phyloP scores from a whole-genome alignment of 108 stramenopile species.

The Nitzschia putrida region DNA sequence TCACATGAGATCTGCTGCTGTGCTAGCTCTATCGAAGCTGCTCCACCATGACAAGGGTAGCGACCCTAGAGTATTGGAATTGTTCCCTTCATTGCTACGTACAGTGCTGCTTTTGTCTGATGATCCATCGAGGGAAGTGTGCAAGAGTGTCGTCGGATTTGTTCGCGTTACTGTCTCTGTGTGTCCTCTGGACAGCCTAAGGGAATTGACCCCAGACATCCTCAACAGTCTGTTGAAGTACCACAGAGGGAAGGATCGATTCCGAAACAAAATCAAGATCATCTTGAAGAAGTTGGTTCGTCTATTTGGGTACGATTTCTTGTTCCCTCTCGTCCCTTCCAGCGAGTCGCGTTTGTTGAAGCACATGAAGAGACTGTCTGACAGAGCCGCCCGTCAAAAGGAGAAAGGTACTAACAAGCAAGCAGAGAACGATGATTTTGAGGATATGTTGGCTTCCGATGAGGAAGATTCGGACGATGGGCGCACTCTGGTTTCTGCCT shows the following conservation, averaged over 20 bases:
- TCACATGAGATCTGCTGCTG: conserved; percentile 92
- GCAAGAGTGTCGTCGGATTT: conserved; percentile 88
- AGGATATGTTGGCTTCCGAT: conserved; percentile 82
- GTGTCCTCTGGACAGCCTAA: conserved; percentile 59
- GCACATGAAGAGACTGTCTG: conserved; percentile 85
- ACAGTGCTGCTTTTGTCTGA: conserved; percentile 87
- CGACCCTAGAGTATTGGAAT: conserved; percentile 54
- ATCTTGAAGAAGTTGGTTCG: conserved; percentile 91
- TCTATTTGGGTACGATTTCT: conserved; percentile 76
- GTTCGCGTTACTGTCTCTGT: conserved; percentile 85
- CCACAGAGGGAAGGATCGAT: conserved; percentile 78
- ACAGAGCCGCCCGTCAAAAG: conserved; percentile 65
- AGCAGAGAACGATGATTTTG: conserved; percentile 33
- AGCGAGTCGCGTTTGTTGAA: conserved; percentile 80
- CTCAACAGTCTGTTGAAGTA: conserved; percentile 79
- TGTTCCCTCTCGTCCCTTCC: conserved; percentile 79
- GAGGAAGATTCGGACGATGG: conserved; percentile 90
- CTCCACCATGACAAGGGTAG: conserved; percentile 69
- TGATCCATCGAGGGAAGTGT: conserved; percentile 87
- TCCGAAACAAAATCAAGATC: conserved; percentile 91
- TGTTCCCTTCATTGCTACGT: conserved; percentile 74
- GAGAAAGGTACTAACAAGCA: not conserved
- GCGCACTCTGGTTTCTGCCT: conserved; percentile 67
- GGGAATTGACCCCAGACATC: conserved; percentile 76
- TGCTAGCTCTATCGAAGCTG: conserved; percentile 72